Percentiles rank a stretch among this genome's conserved stretches.
Conservation (phyloP, 306 rosid species). For the Corylus americana region DNA sequence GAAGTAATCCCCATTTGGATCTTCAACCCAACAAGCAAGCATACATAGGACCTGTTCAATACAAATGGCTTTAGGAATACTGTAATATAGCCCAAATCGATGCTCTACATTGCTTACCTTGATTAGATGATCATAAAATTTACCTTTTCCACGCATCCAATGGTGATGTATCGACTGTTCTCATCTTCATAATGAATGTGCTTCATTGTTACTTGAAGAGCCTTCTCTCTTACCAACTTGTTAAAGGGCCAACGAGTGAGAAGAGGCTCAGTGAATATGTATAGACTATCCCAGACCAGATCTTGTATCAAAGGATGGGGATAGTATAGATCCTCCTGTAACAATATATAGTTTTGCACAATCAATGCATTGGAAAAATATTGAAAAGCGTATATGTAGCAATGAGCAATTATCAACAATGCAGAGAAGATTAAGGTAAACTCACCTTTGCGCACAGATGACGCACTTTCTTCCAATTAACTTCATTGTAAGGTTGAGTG, state of each 20-base stretch:
- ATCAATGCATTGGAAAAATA: not conserved
- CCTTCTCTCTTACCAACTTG: slow-evolving; percentile 51
- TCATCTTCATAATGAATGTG: slow-evolving; percentile 83
- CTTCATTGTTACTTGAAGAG: slow-evolving; percentile 66
- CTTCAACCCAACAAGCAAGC: slow-evolving; percentile 84
- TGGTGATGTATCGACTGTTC: slow-evolving; percentile 62
- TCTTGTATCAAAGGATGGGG: slow-evolving; percentile 67
- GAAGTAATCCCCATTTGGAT: slow-evolving; percentile 67
- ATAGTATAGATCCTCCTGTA: slow-evolving; percentile 64
- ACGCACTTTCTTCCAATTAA: slow-evolving; percentile 62
- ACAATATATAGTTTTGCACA: not conserved
- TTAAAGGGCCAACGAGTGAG: slow-evolving; percentile 75
- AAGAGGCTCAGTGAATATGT: slow-evolving; percentile 55
- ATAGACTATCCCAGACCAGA: slow-evolving; percentile 65
- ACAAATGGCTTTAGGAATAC: not conserved
- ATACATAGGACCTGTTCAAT: slow-evolving; percentile 51
- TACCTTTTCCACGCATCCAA: slow-evolving; percentile 69
- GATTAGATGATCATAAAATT: not conserved
- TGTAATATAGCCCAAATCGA: not conserved
- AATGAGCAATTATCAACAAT: no score
- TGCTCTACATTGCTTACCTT: not conserved
- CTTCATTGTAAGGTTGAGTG: slow-evolving; percentile 44
- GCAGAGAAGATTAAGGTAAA: no score
- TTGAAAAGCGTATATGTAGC: no score
- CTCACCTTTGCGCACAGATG: slow-evolving; percentile 57